Base-by-base conservation (phyloP, 1,139 yeast genomes). In the Candida mesenterica region DNA sequence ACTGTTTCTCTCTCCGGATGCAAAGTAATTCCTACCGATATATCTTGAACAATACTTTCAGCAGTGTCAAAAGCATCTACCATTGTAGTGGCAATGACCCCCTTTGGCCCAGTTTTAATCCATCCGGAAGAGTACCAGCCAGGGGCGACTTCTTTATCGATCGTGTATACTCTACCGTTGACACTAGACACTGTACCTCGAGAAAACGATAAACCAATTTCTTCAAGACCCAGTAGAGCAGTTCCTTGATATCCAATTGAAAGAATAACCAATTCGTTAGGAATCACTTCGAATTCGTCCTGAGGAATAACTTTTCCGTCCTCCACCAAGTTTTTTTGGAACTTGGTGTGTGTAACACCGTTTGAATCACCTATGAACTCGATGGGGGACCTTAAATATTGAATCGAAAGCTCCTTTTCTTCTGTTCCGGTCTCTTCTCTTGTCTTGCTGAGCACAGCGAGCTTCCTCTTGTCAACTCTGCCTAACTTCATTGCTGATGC, bases 51-150 rank as follows among this genome's bases (percentile, higher is more conserved):
- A 0, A 88, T 62, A n/a, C 68, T 65, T 30, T 79, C 84, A 0
- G 87, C 92, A 0, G 89, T 85, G 24, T 78, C 79, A 49, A 82
- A 84, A 0, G 95, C 75, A 42, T 87, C 94, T 71, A 83, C 73
- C 86, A 92, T 87, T 0, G 98, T 88, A 12, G 85, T 75, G 10
- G 96, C 95, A 44, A 92, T 92, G 4, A 89, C 95, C 1, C 99
- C 99, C 24, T 77, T 74, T 6, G 96, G 88, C 0, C 96, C 96
- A 38, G 75, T 82, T 41, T 84, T 79, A 36, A 90, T 83, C 99
- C 99, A 92, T 0, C 99, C 99, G 4, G 92, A 69, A 1, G 87
- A 80, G 50, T 89, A 92, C 46, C 87, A 63, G 0, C 90, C 86
- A 1, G 32, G 26, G 8, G 36, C 28, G 10, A 32, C 31, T 22